Evolutionary conservation across 768 basidiomycete genomes (phyloP).

Genomic region (Piloderma croceum): DNA sequence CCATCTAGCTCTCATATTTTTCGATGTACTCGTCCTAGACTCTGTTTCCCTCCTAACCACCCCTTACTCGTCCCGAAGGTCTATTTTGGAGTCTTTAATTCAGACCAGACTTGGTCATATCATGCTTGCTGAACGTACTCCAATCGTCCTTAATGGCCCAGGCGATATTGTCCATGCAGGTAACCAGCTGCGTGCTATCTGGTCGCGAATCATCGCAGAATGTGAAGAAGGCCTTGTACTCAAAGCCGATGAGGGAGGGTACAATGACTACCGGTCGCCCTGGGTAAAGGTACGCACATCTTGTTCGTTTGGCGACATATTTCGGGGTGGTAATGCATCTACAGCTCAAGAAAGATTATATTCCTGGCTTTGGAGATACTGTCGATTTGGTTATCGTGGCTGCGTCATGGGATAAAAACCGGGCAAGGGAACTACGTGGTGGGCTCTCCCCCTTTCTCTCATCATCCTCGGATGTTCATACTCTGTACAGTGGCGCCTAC

Average conservation of each 20-base stretch:
- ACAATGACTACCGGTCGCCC: conserved; percentile 57
- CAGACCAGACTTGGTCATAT: conserved; percentile 50
- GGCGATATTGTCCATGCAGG: conserved; percentile 15
- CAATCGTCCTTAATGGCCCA: conserved; percentile 35
- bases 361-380: conserved; percentile 76
- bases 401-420: conserved; percentile 72
- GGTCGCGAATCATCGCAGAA: conserved; percentile 46
- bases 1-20: conserved; percentile 80
- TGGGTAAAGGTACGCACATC: conserved; percentile 68
- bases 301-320: neutral
- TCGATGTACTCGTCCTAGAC: conserved; percentile 75
- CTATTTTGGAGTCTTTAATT: conserved; percentile 55
- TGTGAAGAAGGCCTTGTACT: conserved; percentile 70
- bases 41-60: conserved; percentile 47
- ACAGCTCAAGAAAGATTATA: conserved; percentile 80
- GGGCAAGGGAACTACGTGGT: conserved; percentile 77
- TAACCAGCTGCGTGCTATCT: conserved; percentile 35
- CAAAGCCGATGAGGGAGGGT: conserved; percentile 64
- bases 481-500: conserved; percentile 53
- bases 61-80: conserved; percentile 57
- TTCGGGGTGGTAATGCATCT: neutral
- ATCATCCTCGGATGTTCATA: conserved; percentile 4
- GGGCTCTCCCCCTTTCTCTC: conserved; percentile 6
- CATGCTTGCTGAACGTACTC: conserved; percentile 53
- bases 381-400: conserved; percentile 76